phyloP scores from a whole-genome alignment of 2,329 filamentous ascomycete species.

The Monilinia aucupariae region DNA sequence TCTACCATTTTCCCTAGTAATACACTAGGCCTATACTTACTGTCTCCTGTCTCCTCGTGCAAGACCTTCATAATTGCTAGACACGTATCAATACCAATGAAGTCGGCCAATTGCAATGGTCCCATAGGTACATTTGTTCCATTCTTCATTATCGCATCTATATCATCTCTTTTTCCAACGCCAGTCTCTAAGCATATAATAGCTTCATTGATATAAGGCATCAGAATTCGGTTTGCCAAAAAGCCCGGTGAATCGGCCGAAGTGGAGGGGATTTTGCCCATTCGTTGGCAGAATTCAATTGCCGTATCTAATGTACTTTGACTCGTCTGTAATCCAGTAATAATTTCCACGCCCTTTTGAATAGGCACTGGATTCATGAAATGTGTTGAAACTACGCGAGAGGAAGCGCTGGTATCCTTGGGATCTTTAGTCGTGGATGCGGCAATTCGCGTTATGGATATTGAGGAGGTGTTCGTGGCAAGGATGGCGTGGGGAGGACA shows the following conservation, averaged over 20 bases:
- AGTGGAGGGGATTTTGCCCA: conserved; percentile 87
- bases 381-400: conserved; percentile 88
- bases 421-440: conserved; percentile 76
- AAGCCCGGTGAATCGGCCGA: conserved; percentile 91
- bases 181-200: conserved; percentile 93
- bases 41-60: conserved; percentile 85
- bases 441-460: conserved; percentile 93
- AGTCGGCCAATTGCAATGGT: conserved; percentile 86
- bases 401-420: conserved; percentile 72
- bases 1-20: conserved; percentile 92
- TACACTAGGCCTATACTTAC: conserved; percentile 88
- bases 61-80: conserved; percentile 95
- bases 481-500: conserved; percentile 82
- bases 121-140: conserved; percentile 99
- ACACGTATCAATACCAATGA: conserved; percentile 95
- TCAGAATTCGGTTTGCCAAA: conserved; percentile 91
- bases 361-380: conserved; percentile 99
- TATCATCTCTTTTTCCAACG: conserved; percentile 81
- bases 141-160: conserved; percentile 98
- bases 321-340: conserved; percentile 88
- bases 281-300: conserved; percentile 77
- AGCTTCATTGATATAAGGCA: conserved; percentile 99
- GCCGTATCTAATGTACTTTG: conserved; percentile 74
- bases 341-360: conserved; percentile 97
- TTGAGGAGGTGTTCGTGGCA: conserved; percentile 97